phyloP scores from a whole-genome alignment of 192 early-diverging fungal species.

The Coemansia sp. region DNA sequence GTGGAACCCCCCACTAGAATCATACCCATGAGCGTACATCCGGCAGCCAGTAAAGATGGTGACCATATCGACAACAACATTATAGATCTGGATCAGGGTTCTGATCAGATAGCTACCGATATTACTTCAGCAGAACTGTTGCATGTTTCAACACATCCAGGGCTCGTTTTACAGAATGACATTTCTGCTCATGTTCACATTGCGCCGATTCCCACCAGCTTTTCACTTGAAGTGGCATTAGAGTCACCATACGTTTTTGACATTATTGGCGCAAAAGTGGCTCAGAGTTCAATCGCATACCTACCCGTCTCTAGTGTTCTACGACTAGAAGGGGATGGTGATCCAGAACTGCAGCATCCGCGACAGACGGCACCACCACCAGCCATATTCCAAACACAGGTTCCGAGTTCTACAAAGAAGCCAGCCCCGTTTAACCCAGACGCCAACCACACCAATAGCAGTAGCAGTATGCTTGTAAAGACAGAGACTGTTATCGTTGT shows the following conservation, averaged over 20 bases:
- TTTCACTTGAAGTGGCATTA: slow-evolving; percentile 1
- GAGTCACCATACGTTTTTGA: slow-evolving; percentile 13
- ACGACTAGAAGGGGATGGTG: background rate
- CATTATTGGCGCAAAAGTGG: slow-evolving; percentile 19
- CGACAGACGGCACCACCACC: slow-evolving; percentile 2
- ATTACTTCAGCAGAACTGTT: background rate
- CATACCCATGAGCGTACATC: background rate
- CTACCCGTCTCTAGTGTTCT: background rate
- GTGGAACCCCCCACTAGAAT: background rate
- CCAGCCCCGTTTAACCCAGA: background rate
- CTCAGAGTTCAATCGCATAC: background rate
- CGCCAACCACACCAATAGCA: background rate
- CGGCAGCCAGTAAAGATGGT: background rate
- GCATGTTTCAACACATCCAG: background rate
- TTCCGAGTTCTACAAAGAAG: background rate
- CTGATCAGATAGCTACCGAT: background rate
- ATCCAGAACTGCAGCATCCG: background rate
- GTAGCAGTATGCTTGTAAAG: background rate
- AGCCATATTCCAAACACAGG: slow-evolving; percentile 4
- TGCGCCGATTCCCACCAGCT: background rate
- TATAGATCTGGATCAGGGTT: background rate
- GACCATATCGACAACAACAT: background rate
- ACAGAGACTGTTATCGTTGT: slow-evolving; percentile 4
- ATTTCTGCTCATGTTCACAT: background rate
- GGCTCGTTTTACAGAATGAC: background rate